phyloP scores from a whole-genome alignment of 495 filamentous ascomycete species.

The Penicillium riverlandense region DNA sequence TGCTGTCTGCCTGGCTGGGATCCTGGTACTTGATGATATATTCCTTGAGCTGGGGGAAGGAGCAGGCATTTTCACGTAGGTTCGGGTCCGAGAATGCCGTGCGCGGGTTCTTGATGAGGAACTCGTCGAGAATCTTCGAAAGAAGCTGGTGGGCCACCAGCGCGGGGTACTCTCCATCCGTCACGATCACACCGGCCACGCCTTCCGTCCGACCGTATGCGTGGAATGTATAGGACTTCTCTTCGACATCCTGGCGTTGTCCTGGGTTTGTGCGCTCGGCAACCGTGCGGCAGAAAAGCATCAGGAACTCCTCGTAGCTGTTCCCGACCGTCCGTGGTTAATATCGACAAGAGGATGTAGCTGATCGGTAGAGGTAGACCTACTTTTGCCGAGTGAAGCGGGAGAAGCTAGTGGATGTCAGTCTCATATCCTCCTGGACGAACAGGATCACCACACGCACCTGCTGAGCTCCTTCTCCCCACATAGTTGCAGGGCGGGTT shows the following conservation, averaged over 20 bases:
- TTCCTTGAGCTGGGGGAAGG: conserved; percentile 68
- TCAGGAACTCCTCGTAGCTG: conserved; percentile 48
- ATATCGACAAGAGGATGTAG: background rate
- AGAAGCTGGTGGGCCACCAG: conserved; percentile 92
- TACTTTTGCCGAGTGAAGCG: conserved; percentile 70
- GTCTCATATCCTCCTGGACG: background rate
- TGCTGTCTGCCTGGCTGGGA: conserved; percentile 78
- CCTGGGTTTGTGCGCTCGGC: conserved; percentile 82
- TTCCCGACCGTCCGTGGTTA: conserved; percentile 2
- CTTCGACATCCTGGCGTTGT: conserved; percentile 84
- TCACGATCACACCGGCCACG: conserved; percentile 81
- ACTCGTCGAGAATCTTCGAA: conserved; percentile 88
- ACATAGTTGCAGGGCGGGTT: conserved; percentile 75
- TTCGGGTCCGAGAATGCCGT: conserved; percentile 52
- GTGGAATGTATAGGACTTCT: conserved; percentile 73
- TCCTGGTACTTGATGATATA: conserved; percentile 86
- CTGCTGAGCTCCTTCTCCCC: conserved; percentile 70
- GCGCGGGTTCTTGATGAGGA: conserved; percentile 71
- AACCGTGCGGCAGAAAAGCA: conserved; percentile 50
- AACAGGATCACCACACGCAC: conserved; percentile 5
- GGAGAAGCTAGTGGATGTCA: conserved; percentile 47
- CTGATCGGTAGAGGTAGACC: conserved; percentile 1
- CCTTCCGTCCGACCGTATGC: conserved; percentile 84
- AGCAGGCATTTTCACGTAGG: conserved; percentile 24
- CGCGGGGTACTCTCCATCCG: conserved; percentile 81